A percentile compares a stretch with the other conserved stretches of the same genome.
Evolutionary conservation across 2,329 filamentous ascomycete species (phyloP).

Genomic region (Ophiostoma ulmi): DNA sequence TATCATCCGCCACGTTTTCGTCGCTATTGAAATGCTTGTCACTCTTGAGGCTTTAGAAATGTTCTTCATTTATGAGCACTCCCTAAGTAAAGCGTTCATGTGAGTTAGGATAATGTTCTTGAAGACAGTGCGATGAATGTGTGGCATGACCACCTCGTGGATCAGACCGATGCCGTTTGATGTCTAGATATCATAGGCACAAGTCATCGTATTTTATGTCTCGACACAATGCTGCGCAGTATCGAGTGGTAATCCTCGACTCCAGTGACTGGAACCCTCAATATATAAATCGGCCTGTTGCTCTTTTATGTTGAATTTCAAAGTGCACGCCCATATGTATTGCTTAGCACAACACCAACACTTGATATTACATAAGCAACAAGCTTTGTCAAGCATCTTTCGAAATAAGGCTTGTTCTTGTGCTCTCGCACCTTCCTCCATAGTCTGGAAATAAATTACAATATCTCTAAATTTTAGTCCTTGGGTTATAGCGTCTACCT

Average conservation of each 20-base stretch:
- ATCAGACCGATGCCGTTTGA: not conserved
- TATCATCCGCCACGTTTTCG: too few species aligned
- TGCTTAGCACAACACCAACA: too few species aligned
- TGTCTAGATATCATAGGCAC: not conserved
- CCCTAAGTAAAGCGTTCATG: too few species aligned
- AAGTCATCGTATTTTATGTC: not conserved
- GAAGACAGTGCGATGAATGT: not conserved
- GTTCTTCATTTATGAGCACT: too few species aligned
- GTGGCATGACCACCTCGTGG: not conserved
- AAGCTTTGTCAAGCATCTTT: too few species aligned
- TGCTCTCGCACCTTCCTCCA: not conserved
- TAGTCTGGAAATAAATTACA: not conserved
- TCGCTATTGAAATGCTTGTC: too few species aligned
- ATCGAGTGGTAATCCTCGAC: not conserved
- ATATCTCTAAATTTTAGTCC: not conserved
- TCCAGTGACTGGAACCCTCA: not conserved
- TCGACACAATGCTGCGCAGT: not conserved
- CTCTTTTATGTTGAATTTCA: not conserved
- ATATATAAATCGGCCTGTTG: not conserved
- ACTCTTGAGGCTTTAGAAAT: too few species aligned
- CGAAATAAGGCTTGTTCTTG: too few species aligned
- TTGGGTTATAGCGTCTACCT: not conserved
- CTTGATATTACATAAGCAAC: too few species aligned
- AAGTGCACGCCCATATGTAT: not conserved
- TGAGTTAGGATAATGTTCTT: too few species aligned